Evolutionary conservation across 2,329 filamentous ascomycete species (phyloP).

Genomic region (Pseudomassariella vexata): DNA sequence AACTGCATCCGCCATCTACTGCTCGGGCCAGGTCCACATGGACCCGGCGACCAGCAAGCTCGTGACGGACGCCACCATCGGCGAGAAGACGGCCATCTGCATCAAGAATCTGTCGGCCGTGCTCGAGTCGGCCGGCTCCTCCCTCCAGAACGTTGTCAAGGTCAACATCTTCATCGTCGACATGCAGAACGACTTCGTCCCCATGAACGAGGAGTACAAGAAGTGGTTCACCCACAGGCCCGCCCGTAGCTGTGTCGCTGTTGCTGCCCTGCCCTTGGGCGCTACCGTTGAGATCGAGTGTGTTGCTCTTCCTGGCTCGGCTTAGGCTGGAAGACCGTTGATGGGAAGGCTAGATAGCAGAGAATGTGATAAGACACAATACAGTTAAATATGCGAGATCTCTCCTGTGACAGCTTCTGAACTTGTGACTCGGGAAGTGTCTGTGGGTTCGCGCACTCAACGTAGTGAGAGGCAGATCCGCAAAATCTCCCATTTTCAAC

Average conservation of each 20-base stretch:
- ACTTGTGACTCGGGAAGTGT: too few species aligned
- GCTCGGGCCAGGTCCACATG: conserved; percentile 68
- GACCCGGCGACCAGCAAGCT: conserved; percentile 50
- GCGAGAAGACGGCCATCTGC: conserved; percentile 57
- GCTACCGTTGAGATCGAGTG: conserved; percentile 89
- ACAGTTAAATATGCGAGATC: too few species aligned
- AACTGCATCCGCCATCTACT: conserved; percentile 60
- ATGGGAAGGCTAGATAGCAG: too few species aligned
- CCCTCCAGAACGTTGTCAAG: conserved; percentile 79
- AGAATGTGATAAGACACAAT: too few species aligned
- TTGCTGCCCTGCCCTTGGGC: conserved; percentile 80
- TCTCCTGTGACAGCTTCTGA: too few species aligned
- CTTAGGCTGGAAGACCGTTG: too few species aligned
- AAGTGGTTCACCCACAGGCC: conserved; percentile 81
- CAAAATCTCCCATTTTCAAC: too few species aligned
- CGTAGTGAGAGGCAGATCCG: too few species aligned
- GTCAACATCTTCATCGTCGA: conserved; percentile 86
- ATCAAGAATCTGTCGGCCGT: conserved; percentile 80
- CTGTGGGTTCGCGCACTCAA: too few species aligned
- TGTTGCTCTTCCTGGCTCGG: conserved; percentile 69
- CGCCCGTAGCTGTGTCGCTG: conserved; percentile 82
- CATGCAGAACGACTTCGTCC: conserved; percentile 83
- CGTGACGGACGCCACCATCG: conserved; percentile 54
- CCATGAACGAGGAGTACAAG: conserved; percentile 82
- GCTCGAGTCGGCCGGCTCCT: conserved; percentile 73